These are phyloP conservation scores for Candida sojae DNA, from an alignment of 1,139 yeast species.

Conservation along the genomic window DNA sequence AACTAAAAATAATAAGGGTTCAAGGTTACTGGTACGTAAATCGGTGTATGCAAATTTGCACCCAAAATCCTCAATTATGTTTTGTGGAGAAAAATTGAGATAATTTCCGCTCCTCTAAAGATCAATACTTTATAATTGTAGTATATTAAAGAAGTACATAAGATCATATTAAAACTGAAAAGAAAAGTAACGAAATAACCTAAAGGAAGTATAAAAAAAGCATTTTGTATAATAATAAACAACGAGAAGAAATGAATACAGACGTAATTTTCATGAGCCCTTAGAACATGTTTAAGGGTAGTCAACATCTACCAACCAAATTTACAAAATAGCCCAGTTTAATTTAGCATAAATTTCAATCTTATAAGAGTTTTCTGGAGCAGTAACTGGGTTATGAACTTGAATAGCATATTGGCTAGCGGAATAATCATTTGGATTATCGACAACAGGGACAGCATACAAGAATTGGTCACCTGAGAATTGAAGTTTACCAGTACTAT, in stretches of 20 bases:
- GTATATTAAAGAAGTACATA: too few relatives aligned
- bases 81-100: too few relatives aligned
- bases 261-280: neutral
- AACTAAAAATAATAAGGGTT: too few relatives aligned
- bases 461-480: slow-evolving; percentile 4
- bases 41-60: too few relatives aligned
- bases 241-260: neutral
- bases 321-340: slow-evolving; percentile 4
- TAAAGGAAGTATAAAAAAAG: too few relatives aligned
- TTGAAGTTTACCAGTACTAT: neutral
- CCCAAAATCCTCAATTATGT: too few relatives aligned
- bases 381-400: neutral
- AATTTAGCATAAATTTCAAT: neutral
- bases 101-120: too few relatives aligned
- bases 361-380: slow-evolving; percentile 2
- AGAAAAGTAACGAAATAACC: neutral
- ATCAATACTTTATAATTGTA: too few relatives aligned
- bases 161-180: too few relatives aligned
- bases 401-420: slow-evolving; percentile 5
- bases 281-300: neutral
- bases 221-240: neutral
- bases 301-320: too few relatives aligned
- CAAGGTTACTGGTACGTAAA: too few relatives aligned
- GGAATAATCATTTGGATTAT: neutral
- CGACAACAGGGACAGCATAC: slow-evolving; percentile 5